Evolutionary conservation across 2,329 filamentous ascomycete species (phyloP), one percentile per base, ranked within the genome.

Genomic region (Raffaelea arxii): DNA sequence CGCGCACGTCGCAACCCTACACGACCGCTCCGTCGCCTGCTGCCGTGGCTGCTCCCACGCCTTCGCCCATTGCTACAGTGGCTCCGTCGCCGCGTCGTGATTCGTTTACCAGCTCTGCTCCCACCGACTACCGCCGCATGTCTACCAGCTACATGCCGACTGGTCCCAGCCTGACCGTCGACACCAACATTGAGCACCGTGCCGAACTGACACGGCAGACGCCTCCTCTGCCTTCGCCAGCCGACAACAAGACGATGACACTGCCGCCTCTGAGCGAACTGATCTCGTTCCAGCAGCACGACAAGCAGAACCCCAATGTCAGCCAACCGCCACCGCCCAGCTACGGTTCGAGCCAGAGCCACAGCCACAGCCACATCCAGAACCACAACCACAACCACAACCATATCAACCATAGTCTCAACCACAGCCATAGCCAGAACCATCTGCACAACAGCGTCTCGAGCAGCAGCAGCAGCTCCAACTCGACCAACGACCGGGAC

Each of bases 1-100:
- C 60, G 36, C 59, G 60, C 47, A n/a, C n/a, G n/a, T n/a, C n/a
- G n/a, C n/a, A n/a, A n/a, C 51, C 49, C 19, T 54, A 54, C 30
- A 54, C 57, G 19, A 51, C 53, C 11, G 54, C 54, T 16, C 48
- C 51, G 14, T 54, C 57, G 2, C 50, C 60, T 2, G 50, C 58
- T 12, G 35, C 49, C 3, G 27, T 38, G 7, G 25, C 41, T 3
- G 21, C 23, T 10, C 37, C 40, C 10, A 30, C 42, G 5, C 39
- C 39, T 7, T 41, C 43, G 11, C 19, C 39, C 6, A 11, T 23
- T 3, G 14, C 43, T n/a, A 25, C 44, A 12, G 49, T 44, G 30
- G 43, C 44, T 5, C 37, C 41, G 21, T 49, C 50, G 22, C 43
- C 52, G 3, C 48, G 42, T 12, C 52, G 47, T 10, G 50, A 54